Evolutionary conservation across 768 basidiomycete genomes (phyloP).

Genomic region (Tylopilus subfusipes): DNA sequence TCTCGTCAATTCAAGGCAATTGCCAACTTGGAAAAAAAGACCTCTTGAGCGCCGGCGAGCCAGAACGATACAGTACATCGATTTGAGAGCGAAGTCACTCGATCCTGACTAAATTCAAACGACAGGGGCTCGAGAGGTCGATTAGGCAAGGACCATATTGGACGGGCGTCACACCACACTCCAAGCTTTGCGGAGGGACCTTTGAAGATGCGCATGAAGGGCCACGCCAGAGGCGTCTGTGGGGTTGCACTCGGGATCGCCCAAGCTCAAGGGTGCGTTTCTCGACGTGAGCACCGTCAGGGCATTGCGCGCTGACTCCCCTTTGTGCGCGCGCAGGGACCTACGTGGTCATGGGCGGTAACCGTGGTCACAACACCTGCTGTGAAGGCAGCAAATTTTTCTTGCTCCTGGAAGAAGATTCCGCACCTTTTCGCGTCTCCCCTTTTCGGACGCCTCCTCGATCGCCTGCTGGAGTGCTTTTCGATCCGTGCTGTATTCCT

Average conservation of each 20-base stretch:
- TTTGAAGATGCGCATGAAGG: constrained; percentile 10
- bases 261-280: constrained; percentile 19
- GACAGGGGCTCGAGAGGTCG: neutral
- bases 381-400: too few relatives aligned
- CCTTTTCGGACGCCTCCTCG: too few relatives aligned
- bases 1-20: constrained; percentile 7
- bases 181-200: constrained; percentile 13
- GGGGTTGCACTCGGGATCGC: neutral
- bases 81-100: constrained; percentile 15
- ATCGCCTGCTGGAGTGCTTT: too few relatives aligned
- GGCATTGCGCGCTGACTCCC: neutral
- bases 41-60: neutral
- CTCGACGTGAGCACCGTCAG: neutral
- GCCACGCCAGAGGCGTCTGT: neutral
- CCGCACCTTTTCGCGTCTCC: too few relatives aligned
- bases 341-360: constrained; percentile 60
- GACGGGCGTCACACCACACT: neutral
- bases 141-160: constrained; percentile 8
- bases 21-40: constrained; percentile 3
- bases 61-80: neutral
- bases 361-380: too few relatives aligned
- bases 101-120: constrained; percentile 3
- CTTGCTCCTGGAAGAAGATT: too few relatives aligned
- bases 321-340: constrained; percentile 31
- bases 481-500: too few relatives aligned